These are phyloP conservation scores for Oryza glaberrima DNA, from an alignment of 176 grass and related monocot species.

Conservation along the genomic window DNA sequence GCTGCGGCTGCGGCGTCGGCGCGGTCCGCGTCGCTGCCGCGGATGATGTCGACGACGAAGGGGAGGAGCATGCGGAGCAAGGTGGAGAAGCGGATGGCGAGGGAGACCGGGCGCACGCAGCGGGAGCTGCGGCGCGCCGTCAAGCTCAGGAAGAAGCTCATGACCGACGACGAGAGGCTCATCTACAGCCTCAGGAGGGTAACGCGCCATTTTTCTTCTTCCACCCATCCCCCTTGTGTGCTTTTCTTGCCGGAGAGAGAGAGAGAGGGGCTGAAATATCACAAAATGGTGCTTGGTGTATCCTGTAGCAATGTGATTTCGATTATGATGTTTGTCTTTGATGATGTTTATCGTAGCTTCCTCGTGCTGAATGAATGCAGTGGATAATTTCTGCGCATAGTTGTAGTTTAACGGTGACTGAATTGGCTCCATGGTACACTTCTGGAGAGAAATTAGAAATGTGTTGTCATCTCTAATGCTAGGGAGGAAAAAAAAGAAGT, in stretches of 20 bases:
- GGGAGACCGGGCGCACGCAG: constrained; percentile 88
- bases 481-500: neutral
- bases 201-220: neutral
- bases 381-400: neutral
- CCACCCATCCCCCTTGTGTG: no score
- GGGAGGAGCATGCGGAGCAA: constrained; percentile 94
- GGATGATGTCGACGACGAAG: constrained; percentile 82
- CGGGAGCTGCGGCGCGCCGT: constrained; percentile 82
- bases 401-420: neutral
- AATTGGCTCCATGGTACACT: no score
- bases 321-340: neutral
- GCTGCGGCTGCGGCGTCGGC: neutral
- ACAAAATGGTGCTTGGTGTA: neutral
- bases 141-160: constrained; percentile 94
- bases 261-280: no score
- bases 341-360: neutral
- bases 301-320: neutral
- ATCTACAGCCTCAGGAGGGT: constrained; percentile 90
- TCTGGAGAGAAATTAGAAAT: neutral
- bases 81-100: constrained; percentile 91
- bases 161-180: constrained; percentile 93
- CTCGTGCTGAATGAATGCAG: neutral
- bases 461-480: neutral
- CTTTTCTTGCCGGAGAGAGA: no score
- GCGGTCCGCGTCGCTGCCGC: neutral